Conservation (phyloP, 140 eudicot genomes). For the Ambrosia hybrid region DNA sequence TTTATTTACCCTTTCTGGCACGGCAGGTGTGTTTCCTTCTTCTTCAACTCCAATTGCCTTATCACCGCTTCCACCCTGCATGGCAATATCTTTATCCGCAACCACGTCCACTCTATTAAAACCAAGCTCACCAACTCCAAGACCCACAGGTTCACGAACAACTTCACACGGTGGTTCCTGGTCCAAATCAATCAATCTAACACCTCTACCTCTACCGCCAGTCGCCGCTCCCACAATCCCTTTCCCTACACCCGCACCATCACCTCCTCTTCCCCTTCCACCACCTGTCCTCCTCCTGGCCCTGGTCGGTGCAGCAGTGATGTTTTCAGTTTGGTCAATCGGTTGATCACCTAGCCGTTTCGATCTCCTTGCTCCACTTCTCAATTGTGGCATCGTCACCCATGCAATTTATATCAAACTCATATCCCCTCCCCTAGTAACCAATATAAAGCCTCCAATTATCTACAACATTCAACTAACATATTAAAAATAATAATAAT, state of each 20-base stretch:
- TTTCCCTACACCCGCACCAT: slow-evolving; percentile 81
- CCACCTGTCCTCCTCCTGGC: slow-evolving; percentile 84
- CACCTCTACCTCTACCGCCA: slow-evolving; percentile 90
- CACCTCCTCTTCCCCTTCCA: slow-evolving; percentile 82
- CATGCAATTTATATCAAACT: slow-evolving; percentile 74
- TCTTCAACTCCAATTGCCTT: slow-evolving; percentile 81
- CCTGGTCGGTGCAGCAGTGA: slow-evolving; percentile 50
- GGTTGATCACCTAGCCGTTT: slow-evolving; percentile 93
- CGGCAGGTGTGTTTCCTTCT: slow-evolving; percentile 72
- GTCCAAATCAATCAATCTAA: slow-evolving; percentile 80
- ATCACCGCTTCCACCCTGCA: slow-evolving; percentile 90
- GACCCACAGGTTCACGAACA: slow-evolving; percentile 54
- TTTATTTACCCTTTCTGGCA: slow-evolving; percentile 82
- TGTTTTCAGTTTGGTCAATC: slow-evolving; percentile 54
- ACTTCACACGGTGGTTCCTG: slow-evolving; percentile 70
- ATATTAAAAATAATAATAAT: neutral
- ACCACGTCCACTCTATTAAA: slow-evolving; percentile 48
- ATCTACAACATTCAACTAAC: slow-evolving; percentile 19
- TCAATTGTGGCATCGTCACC: slow-evolving; percentile 99
- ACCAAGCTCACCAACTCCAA: slow-evolving; percentile 54
- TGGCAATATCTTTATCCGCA: slow-evolving; percentile 73
- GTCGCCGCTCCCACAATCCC: slow-evolving; percentile 61
- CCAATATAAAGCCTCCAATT: slow-evolving; percentile 34
- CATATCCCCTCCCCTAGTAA: slow-evolving; percentile 26
- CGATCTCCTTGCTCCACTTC: slow-evolving; percentile 99